Evolutionary conservation across 2,329 filamentous ascomycete genomes (phyloP), one percentile per base, ranked within the genome.

Genomic region (Hymenoscyphus fructigenus): DNA sequence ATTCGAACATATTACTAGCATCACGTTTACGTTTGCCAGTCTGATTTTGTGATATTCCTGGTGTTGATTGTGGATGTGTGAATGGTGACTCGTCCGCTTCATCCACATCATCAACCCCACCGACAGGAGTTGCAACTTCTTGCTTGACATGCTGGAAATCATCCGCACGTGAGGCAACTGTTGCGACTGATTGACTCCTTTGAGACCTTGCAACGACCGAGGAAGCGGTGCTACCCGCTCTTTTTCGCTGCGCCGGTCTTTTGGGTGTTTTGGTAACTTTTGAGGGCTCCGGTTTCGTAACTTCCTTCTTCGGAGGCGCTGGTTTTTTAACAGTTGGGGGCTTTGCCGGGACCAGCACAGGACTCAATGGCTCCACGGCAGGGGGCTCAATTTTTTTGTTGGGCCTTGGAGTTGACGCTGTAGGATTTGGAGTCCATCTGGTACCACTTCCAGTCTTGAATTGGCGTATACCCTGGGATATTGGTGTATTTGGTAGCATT

Each of bases 321-420:
- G 17, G 9, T 67, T 69, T 57, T 20, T 61, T 57, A 20, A 56
- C 59, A 34, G 44, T 20, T 26, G 77, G 74, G 15, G 80, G 66
- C 17, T 78, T 76, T 38, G 78, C 74, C 58, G 78, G 73, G 34
- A 75, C 76, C 55, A 77, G 73, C 1, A 84, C 78, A 2, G 86
- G 87, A 67, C 86, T 89, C 3, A 88, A 77, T 0, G 85, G 85
- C 69, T 89, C 87, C 64, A 79, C 82, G 3, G 81, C 80, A 2
- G 87, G 87, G 65, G 84, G 85, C 15, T 66, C 38, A 80, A 79
- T 17, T 79, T 74, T 57, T 81, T 80, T 59, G 76, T 79, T 57
- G 77, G 74, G 14, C 72, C 75, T 32, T 70, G 87, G 87, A 1
- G 87, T 89, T 4, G 85, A 85, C 3, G 85, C 83, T 0, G 85